These are phyloP conservation scores for Hibiscus tridactylites DNA, from an alignment of 345 rosid genomes.

Conservation along the genomic window DNA sequence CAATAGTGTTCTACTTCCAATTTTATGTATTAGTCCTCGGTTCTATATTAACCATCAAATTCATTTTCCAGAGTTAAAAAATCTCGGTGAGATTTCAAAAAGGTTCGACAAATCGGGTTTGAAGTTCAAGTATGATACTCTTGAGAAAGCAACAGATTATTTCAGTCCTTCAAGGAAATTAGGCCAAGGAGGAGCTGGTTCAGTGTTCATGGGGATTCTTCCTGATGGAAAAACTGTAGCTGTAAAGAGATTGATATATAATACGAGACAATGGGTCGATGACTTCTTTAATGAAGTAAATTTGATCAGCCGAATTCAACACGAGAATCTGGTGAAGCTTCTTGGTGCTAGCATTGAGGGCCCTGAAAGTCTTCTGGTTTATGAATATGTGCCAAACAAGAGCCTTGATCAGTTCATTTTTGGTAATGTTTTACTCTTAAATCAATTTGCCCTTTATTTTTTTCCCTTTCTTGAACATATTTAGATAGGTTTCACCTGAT, in stretches of 20 bases:
- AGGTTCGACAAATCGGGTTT: conserved; percentile 21
- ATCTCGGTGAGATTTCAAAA: conserved; percentile 9
- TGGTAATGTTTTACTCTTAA: conserved; percentile 22
- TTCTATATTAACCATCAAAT: not conserved
- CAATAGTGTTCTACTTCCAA: not conserved
- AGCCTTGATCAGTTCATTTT: conserved; percentile 52
- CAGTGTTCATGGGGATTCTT: conserved; percentile 39
- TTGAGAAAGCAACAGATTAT: conserved; percentile 52
- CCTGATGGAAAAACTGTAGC: conserved; percentile 37
- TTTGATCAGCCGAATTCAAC: conserved; percentile 41
- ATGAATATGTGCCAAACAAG: conserved; percentile 43
- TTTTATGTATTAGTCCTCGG: not conserved
- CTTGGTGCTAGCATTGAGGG: conserved; percentile 59
- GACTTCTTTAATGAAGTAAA: conserved; percentile 54
- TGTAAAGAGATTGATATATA: conserved; percentile 43
- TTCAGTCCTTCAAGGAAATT: conserved; percentile 32
- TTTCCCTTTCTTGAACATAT: no score
- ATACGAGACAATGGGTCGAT: conserved; percentile 56
- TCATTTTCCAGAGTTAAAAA: not conserved
- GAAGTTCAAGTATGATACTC: conserved; percentile 39
- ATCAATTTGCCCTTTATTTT: not conserved
- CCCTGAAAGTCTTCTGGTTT: conserved; percentile 56
- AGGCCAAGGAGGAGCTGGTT: conserved; percentile 57
- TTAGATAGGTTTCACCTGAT: no score
- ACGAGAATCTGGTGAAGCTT: conserved; percentile 50